These are phyloP conservation scores for Bolboschoenoplectus hybrid DNA, from an alignment of 202 grass and related monocot species.

Conservation along the genomic window DNA sequence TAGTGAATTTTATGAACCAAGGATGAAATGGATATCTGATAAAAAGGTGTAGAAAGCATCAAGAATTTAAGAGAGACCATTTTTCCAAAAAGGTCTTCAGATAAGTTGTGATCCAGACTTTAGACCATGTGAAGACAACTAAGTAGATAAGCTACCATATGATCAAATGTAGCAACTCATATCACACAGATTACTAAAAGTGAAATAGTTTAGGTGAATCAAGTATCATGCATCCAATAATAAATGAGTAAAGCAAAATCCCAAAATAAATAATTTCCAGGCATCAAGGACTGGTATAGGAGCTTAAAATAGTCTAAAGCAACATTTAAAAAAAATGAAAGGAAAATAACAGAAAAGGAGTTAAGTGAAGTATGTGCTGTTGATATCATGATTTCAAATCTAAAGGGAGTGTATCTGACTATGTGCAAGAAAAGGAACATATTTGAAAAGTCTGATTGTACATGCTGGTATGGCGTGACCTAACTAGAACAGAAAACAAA, in stretches of 20 bases:
- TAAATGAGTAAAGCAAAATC: background rate
- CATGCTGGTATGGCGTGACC: background rate
- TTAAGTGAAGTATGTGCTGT: background rate
- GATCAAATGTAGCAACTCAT: background rate
- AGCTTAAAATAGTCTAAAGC: background rate
- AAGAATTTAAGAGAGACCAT: background rate
- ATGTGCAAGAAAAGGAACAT: background rate
- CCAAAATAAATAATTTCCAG: background rate
- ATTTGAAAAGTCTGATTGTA: background rate
- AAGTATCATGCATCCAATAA: background rate
- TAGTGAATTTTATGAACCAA: background rate
- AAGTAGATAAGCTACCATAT: background rate
- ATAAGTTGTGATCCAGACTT: slow-evolving; percentile 16
- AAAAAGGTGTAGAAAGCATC: background rate
- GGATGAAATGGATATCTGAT: background rate
- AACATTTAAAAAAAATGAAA: background rate
- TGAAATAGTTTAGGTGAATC: background rate
- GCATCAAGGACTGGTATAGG: background rate
- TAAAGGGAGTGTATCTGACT: background rate
- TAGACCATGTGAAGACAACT: background rate
- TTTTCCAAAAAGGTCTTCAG: background rate
- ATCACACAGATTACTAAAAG: background rate
- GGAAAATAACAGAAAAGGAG: background rate
- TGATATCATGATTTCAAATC: background rate
- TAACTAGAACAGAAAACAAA: background rate